phyloP scores from a whole-genome alignment of 1,284 basidiomycete species.

The Melanopsichium pennsylvanicum region DNA sequence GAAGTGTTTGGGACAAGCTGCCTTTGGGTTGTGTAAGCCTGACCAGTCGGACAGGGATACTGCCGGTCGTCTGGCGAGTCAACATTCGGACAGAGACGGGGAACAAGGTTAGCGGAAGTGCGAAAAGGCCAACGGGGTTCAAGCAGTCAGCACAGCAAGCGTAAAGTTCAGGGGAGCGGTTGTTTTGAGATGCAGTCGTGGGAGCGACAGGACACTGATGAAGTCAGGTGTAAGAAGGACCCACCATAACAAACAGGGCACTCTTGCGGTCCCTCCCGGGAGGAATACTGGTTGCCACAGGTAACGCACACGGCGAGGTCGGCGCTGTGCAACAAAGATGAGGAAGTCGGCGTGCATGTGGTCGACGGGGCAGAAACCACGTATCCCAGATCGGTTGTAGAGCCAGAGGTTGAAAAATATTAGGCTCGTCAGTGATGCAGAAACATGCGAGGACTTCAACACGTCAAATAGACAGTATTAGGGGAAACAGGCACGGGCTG shows the following conservation, averaged over 20 bases:
- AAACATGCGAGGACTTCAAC: too few species aligned
- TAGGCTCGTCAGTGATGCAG: too few species aligned
- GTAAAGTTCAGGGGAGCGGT: background rate
- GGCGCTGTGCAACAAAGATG: conserved; percentile 9
- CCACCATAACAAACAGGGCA: conserved; percentile 34
- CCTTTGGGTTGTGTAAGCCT: conserved; percentile 22
- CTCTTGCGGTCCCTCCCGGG: conserved; percentile 14
- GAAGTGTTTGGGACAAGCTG: conserved; percentile 20
- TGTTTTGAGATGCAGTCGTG: background rate
- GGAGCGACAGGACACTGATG: too few species aligned
- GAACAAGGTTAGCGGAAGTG: background rate
- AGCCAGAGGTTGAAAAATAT: too few species aligned
- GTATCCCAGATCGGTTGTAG: too few species aligned
- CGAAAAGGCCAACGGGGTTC: background rate
- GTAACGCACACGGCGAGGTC: conserved; percentile 38
- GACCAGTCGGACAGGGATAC: conserved; percentile 25
- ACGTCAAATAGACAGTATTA: too few species aligned
- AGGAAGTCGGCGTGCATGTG: too few species aligned
- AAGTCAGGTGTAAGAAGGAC: background rate
- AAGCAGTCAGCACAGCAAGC: background rate
- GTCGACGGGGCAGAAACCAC: too few species aligned
- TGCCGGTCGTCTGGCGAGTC: conserved; percentile 22
- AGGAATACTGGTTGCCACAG: conserved; percentile 28
- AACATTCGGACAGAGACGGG: background rate
- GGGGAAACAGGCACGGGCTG: too few species aligned